Percentiles rank a stretch among this genome's conserved stretches.
phyloP scores from a whole-genome alignment of 148 eudicot species.

The Nepenthes gracilis region DNA sequence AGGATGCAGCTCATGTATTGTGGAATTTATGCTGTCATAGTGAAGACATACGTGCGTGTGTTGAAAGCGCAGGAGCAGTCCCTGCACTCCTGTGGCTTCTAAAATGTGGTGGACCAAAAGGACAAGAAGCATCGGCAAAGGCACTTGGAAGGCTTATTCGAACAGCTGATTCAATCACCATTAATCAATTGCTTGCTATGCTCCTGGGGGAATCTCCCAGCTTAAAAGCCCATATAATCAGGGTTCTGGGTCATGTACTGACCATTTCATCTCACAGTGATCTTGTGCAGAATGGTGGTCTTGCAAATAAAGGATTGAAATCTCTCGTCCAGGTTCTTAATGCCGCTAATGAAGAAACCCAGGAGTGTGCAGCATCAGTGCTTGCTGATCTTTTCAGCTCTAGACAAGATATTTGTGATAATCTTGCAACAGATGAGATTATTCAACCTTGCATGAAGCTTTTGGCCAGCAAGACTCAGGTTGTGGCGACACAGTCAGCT shows the following conservation, averaged over 20 bases:
- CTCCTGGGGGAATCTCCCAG: slow-evolving; percentile 59
- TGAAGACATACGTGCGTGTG: slow-evolving; percentile 73
- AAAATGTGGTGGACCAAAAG: slow-evolving; percentile 56
- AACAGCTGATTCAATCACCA: slow-evolving; percentile 49
- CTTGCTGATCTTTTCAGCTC: slow-evolving; percentile 66
- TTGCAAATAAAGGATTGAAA: slow-evolving; percentile 52
- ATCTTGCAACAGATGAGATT: slow-evolving; percentile 68
- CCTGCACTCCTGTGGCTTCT: slow-evolving; percentile 70
- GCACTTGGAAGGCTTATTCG: slow-evolving; percentile 52
- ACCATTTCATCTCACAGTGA: slow-evolving; percentile 47
- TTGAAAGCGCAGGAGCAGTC: slow-evolving; percentile 80
- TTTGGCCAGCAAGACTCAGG: slow-evolving; percentile 59
- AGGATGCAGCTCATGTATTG: slow-evolving; percentile 52
- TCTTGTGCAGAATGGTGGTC: slow-evolving; percentile 47
- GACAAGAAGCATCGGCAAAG: slow-evolving; percentile 61
- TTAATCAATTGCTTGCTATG: slow-evolving; percentile 67
- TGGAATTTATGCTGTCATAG: slow-evolving; percentile 69
- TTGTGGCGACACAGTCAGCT: slow-evolving; percentile 75
- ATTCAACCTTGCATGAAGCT: slow-evolving; percentile 72
- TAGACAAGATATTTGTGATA: slow-evolving; percentile 64
- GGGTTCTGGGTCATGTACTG: slow-evolving; percentile 64
- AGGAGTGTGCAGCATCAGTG: slow-evolving; percentile 68
- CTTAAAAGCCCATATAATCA: slow-evolving; percentile 45
- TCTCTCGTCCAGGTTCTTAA: slow-evolving; percentile 68
- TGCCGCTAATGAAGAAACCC: slow-evolving; percentile 54